phyloP scores from a whole-genome alignment of 352 stramenopile species.

The Globisporangium cystogenes region DNA sequence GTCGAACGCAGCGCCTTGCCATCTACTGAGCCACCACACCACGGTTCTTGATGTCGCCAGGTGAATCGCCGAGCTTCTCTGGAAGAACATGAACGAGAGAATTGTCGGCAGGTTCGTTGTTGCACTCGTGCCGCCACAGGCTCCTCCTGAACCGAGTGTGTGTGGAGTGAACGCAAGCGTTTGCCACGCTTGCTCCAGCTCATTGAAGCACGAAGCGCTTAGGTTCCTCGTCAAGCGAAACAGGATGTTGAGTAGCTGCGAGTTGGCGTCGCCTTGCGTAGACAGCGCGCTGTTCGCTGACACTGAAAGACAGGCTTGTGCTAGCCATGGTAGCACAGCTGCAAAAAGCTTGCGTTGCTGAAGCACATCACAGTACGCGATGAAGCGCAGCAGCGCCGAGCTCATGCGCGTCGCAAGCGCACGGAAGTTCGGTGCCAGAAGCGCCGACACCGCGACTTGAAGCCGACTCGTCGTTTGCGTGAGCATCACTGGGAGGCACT shows the following conservation, averaged over 20 bases:
- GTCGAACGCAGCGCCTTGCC: conserved; percentile 43
- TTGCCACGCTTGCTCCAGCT: conserved; percentile 65
- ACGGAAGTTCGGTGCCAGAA: conserved; percentile 28
- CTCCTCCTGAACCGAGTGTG: conserved; percentile 10
- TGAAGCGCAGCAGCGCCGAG: conserved; percentile 34
- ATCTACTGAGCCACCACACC: conserved; percentile 63
- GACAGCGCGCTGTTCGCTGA: not conserved
- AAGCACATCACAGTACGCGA: conserved; percentile 22
- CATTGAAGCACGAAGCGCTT: conserved; percentile 26
- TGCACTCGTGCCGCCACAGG: not conserved
- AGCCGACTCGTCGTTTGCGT: conserved; percentile 22
- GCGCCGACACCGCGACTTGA: conserved; percentile 23
- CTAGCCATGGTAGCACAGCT: conserved; percentile 47
- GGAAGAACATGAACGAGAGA: conserved; percentile 45
- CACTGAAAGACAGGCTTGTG: conserved; percentile 23
- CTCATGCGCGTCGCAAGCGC: conserved; percentile 26
- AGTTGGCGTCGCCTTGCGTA: not conserved
- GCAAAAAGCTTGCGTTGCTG: conserved; percentile 53
- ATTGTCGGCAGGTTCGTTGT: conserved; percentile 17
- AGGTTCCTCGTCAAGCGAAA: conserved; percentile 48
- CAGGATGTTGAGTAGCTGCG: conserved; percentile 32
- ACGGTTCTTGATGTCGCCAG: conserved; percentile 44
- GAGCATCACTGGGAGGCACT: conserved; percentile 12
- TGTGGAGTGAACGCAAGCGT: conserved; percentile 38
- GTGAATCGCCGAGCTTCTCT: conserved; percentile 25